Conservation (phyloP, 345 rosid genomes). For the Linum lewisii region DNA sequence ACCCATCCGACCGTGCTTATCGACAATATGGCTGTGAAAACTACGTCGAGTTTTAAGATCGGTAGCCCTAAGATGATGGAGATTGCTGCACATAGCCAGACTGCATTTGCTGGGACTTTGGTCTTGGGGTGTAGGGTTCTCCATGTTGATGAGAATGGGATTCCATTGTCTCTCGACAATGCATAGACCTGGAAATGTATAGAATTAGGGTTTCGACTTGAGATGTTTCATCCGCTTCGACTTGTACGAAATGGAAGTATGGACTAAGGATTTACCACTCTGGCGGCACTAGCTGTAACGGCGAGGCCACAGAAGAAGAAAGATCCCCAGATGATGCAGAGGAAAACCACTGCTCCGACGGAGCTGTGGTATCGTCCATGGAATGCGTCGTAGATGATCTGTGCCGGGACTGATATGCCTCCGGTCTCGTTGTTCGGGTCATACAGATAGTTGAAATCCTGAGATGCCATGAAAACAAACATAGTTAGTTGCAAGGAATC, state of each 20-base stretch:
- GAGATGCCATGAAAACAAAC: neutral
- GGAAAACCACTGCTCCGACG: constrained; percentile 18
- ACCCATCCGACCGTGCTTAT: constrained; percentile 24
- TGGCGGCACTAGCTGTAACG: constrained; percentile 20
- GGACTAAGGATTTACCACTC: too few relatives aligned
- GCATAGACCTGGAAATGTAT: constrained; percentile 13
- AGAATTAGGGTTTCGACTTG: neutral
- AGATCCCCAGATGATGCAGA: constrained; percentile 24
- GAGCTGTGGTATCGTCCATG: constrained; percentile 16
- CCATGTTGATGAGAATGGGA: constrained; percentile 22
- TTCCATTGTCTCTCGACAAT: constrained; percentile 22
- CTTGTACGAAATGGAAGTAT: too few relatives aligned
- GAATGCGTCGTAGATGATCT: constrained; percentile 18
- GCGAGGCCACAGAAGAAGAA: constrained; percentile 24
- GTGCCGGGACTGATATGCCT: constrained; percentile 19
- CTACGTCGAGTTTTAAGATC: constrained; percentile 17
- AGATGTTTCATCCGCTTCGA: too few relatives aligned
- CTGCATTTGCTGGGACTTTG: constrained; percentile 20
- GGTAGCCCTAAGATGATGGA: constrained; percentile 16
- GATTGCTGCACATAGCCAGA: constrained; percentile 19
- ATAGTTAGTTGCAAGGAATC: too few relatives aligned
- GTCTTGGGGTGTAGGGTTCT: constrained; percentile 16
- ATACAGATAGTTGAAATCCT: constrained; percentile 14
- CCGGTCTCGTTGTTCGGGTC: constrained; percentile 19
- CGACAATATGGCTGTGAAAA: constrained; percentile 24